Percentiles rank a stretch among this genome's conserved stretches.
These are phyloP conservation scores for Macrophomina pseudophaseolina DNA, from an alignment of 2,329 filamentous ascomycete genomes.

Conservation along the genomic window DNA sequence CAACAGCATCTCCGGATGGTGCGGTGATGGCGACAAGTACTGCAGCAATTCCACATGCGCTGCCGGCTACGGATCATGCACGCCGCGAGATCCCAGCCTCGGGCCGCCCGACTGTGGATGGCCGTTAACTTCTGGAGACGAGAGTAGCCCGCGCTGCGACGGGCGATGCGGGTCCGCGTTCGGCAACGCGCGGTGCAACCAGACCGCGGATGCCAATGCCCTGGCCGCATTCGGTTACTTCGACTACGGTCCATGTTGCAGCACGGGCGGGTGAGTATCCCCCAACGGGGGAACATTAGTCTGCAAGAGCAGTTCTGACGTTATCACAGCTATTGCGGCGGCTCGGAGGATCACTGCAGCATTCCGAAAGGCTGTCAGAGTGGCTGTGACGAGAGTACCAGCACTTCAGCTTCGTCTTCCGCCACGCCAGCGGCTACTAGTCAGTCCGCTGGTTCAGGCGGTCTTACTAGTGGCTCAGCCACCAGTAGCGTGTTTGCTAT, in stretches of 20 bases:
- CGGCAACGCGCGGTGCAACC: neutral
- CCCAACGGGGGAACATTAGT: neutral
- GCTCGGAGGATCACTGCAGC: neutral
- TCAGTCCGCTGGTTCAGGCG: neutral
- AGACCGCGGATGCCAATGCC: neutral
- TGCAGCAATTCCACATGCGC: neutral
- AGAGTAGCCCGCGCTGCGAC: slow-evolving; percentile 18
- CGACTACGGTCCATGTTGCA: slow-evolving; percentile 17
- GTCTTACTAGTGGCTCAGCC: too few relatives aligned
- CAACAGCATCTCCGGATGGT: neutral
- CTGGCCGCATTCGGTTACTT: slow-evolving; percentile 2
- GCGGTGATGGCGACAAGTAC: neutral
- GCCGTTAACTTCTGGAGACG: neutral
- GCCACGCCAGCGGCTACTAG: neutral
- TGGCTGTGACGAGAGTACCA: neutral
- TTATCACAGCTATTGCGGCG: too few relatives aligned
- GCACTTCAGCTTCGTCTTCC: neutral
- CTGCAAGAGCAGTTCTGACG: too few relatives aligned
- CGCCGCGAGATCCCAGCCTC: neutral
- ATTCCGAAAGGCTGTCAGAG: slow-evolving; percentile 10
- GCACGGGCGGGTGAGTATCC: neutral
- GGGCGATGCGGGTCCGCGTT: slow-evolving; percentile 10
- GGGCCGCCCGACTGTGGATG: neutral
- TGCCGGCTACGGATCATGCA: neutral
- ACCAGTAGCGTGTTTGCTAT: too few relatives aligned